These are phyloP conservation scores for Hypoxylon lienhwacheense DNA, from an alignment of 495 filamentous ascomycete genomes.

Conservation along the genomic window DNA sequence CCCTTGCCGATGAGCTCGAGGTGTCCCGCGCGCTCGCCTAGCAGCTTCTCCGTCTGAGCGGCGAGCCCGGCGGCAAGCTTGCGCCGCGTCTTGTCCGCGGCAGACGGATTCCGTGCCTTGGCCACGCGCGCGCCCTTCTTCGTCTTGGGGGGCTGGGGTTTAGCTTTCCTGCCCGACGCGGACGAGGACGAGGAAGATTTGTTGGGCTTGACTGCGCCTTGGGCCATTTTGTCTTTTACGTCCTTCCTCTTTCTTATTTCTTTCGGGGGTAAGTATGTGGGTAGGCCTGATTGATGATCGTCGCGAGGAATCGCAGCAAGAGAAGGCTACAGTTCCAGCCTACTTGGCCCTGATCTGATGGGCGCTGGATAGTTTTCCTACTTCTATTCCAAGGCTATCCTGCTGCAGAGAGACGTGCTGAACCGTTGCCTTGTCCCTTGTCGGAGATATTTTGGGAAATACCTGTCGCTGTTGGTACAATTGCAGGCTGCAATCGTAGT, in stretches of 20 bases:
- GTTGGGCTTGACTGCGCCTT: conserved; percentile 46
- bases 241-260: background rate
- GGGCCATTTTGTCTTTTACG: conserved; percentile 42
- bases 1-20: conserved; percentile 54
- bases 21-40: conserved; percentile 52
- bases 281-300: background rate
- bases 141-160: conserved; percentile 41
- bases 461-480: too few species aligned
- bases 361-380: too few species aligned
- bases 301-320: too few species aligned
- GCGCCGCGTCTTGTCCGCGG: conserved; percentile 47
- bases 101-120: conserved; percentile 41
- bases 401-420: too few species aligned
- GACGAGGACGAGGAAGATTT: conserved; percentile 35
- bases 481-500: too few species aligned
- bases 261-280: background rate
- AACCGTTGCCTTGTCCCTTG: too few species aligned
- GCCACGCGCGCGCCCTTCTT: conserved; percentile 40
- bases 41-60: conserved; percentile 48
- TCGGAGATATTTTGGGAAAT: too few species aligned
- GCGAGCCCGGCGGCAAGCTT: conserved; percentile 49
- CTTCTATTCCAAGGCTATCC: too few species aligned
- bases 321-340: too few species aligned
- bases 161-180: conserved; percentile 35
- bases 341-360: too few species aligned